phyloP scores from a whole-genome alignment of 352 stramenopile genomes.

The Phytophthora boehmeriae region DNA sequence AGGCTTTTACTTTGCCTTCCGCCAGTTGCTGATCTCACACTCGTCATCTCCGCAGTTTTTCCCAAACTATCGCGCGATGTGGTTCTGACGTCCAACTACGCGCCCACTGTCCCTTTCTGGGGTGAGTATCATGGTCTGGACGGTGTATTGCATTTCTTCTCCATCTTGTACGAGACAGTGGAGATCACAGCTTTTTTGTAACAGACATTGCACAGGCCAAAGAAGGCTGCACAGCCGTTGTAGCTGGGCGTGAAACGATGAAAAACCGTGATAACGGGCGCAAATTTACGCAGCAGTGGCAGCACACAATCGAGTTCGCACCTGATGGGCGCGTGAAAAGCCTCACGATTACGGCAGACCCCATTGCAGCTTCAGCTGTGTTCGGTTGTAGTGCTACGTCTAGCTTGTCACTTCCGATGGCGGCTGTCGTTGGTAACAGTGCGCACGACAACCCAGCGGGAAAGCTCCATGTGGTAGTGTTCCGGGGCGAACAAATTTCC shows the following conservation, averaged over 20 bases:
- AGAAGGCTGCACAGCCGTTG: slow-evolving; percentile 81
- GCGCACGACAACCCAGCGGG: slow-evolving; percentile 81
- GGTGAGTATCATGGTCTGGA: slow-evolving; percentile 89
- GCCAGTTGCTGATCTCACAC: slow-evolving; percentile 88
- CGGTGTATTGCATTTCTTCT: slow-evolving; percentile 90
- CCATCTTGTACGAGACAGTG: slow-evolving; percentile 89
- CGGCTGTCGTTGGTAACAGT: slow-evolving; percentile 79
- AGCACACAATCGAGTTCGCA: slow-evolving; percentile 90
- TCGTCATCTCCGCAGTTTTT: slow-evolving; percentile 90
- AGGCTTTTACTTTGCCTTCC: slow-evolving; percentile 89
- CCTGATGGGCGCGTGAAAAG: slow-evolving; percentile 87
- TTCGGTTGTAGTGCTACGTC: slow-evolving; percentile 89
- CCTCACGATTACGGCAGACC: slow-evolving; percentile 84
- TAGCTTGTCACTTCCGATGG: slow-evolving; percentile 84
- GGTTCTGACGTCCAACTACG: slow-evolving; percentile 89
- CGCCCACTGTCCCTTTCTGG: slow-evolving; percentile 88
- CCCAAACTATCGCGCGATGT: slow-evolving; percentile 84
- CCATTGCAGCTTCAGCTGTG: slow-evolving; percentile 83
- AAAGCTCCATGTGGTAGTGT: slow-evolving; percentile 75
- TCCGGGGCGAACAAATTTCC: slow-evolving; percentile 85
- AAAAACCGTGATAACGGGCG: slow-evolving; percentile 88
- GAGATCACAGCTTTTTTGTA: slow-evolving; percentile 91
- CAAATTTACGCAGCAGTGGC: slow-evolving; percentile 91
- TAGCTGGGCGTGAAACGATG: slow-evolving; percentile 87
- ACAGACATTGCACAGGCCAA: slow-evolving; percentile 89